phyloP scores from a whole-genome alignment of 768 basidiomycete species.

The Psilocybe cubensis region DNA sequence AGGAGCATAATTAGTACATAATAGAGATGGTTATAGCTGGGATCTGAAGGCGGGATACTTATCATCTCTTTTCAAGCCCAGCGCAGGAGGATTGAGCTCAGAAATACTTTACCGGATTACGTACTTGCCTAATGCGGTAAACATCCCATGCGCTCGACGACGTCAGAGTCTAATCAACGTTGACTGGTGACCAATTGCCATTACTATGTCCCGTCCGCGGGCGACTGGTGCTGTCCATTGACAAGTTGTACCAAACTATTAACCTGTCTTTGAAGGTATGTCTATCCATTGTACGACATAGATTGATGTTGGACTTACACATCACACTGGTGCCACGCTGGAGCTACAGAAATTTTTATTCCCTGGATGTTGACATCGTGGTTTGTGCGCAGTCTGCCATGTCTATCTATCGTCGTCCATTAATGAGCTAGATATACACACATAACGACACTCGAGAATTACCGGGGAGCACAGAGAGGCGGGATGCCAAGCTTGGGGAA shows the following conservation, averaged over 20 bases:
- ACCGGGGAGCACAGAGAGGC: background rate
- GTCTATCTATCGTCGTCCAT: background rate
- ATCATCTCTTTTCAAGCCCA: too few relatives aligned
- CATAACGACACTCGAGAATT: background rate
- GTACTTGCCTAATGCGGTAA: background rate
- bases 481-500: background rate
- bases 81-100: too few relatives aligned
- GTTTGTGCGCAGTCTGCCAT: conserved; percentile 3
- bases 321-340: background rate
- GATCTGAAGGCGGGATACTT: too few relatives aligned
- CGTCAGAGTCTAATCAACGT: background rate
- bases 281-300: too few relatives aligned
- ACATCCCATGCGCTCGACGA: background rate
- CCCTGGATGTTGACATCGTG: conserved; percentile 10
- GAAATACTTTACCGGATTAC: background rate
- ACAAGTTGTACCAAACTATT: too few relatives aligned
- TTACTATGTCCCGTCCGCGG: background rate
- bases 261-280: too few relatives aligned
- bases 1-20: too few relatives aligned
- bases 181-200: background rate
- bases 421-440: background rate
- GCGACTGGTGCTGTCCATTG: too few relatives aligned
- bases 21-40: too few relatives aligned
- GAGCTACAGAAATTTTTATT: background rate
- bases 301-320: background rate